Base-by-base conservation (phyloP, 2,329 filamentous ascomycete genomes). In the Cladobotryum protrusum region DNA sequence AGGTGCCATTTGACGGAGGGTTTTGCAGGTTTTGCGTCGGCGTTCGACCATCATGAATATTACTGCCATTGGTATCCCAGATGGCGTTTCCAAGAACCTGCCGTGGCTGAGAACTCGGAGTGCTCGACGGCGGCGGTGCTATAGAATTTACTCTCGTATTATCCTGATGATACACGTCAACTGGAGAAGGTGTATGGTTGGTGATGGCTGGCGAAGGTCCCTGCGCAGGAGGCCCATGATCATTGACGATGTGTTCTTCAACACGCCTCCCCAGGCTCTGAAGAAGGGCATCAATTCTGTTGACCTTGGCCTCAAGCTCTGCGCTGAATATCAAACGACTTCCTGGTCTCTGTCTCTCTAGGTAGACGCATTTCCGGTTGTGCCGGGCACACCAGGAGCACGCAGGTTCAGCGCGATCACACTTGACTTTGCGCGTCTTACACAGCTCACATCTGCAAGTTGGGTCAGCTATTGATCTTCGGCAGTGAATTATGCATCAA, bases 301-400 rank as follows among this genome's bases (percentile, higher is more conserved):
- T 80, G 60, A 66, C 76, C 65, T 73, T 82, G 45, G 68, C 68
- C 56, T 76, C 81, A 5, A 84, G 72, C 65, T 85, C 81, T 45
- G 80, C 70, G 13, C 79, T 79, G 63, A 83, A 83, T 41, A 81
- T 82, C 57, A 82, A 77, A 29, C 79, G 71, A 35, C 79, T 72
- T 2, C 85, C 84, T 7, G 84, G 83, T 63, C 86, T 87, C 68
- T 86, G 86, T 39, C 84, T 74, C 59, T 86, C 83, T 53, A 80
- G 81, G 62, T 87, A 87, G 62, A 85, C 80, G 62, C 84, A 87
- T 39, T 74, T 58, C 55, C 85, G 79, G 51, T 77, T 77, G 64
- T 87, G 86, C 45, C 83, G 79, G 45, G 79, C 68, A 63, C 84
- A 88, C 84, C 84, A 87, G 18, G 83, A 83, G 66, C 84, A 87